Evolutionary conservation across 768 basidiomycete species (phyloP).

Genomic region (Lyophyllum shimeji): DNA sequence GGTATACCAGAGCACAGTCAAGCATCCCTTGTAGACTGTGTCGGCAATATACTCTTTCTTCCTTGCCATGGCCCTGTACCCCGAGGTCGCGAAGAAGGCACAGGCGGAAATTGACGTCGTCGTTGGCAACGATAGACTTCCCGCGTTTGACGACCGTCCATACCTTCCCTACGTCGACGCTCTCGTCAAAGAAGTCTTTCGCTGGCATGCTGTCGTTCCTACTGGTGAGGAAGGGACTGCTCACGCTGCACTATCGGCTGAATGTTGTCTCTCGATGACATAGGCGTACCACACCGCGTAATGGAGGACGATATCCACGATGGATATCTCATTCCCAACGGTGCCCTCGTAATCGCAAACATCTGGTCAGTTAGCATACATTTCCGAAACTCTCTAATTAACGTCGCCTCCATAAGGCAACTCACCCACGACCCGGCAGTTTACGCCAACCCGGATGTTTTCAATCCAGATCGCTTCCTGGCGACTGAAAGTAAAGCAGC

Average conservation of each 20-base stretch:
- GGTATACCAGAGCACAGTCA: slow-evolving; percentile 4
- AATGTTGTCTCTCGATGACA: slow-evolving; percentile 1
- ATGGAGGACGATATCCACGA: slow-evolving; percentile 63
- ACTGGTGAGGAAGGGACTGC: slow-evolving; percentile 32
- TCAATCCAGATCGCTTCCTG: slow-evolving; percentile 64
- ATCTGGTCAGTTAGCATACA: slow-evolving; percentile 37
- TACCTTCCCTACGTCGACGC: slow-evolving; percentile 62
- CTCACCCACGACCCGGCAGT: slow-evolving; percentile 53
- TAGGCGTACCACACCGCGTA: slow-evolving; percentile 54
- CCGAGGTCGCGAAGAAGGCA: slow-evolving; percentile 56
- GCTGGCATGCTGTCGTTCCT: slow-evolving; percentile 49
- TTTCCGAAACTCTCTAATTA: slow-evolving; percentile 18
- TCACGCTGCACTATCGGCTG: slow-evolving; percentile 8
- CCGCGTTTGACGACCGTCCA: slow-evolving; percentile 56
- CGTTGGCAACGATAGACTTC: slow-evolving; percentile 58
- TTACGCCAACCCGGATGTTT: slow-evolving; percentile 53
- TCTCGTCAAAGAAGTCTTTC: slow-evolving; percentile 55
- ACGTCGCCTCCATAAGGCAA: slow-evolving; percentile 30
- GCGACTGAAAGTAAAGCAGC: slow-evolving; percentile 37
- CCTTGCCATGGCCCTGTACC: slow-evolving; percentile 58
- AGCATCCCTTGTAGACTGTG: slow-evolving; percentile 46
- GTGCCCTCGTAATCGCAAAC: slow-evolving; percentile 51
- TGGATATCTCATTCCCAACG: slow-evolving; percentile 63
- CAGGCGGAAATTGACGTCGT: slow-evolving; percentile 63
- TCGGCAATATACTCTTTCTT: slow-evolving; percentile 62